Conservation (phyloP, 192 early-diverging fungal genomes). For the Umbelopsis isabellina region DNA sequence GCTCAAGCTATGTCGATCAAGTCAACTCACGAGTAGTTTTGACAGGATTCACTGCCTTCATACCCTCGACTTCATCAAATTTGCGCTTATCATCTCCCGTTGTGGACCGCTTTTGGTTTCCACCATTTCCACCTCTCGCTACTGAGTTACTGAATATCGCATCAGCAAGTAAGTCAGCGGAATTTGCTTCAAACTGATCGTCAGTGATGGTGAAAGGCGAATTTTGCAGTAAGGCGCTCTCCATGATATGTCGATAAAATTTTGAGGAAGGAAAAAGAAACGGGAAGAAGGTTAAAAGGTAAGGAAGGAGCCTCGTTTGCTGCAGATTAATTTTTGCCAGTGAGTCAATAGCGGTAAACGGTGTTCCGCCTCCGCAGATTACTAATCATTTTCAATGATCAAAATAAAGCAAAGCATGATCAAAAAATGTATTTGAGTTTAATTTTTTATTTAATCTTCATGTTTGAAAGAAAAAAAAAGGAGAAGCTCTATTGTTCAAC, state of each 20-base stretch:
- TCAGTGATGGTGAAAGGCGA: conserved; percentile 20
- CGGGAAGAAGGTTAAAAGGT: neutral
- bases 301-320: neutral
- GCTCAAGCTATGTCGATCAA: neutral
- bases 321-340: neutral
- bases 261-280: conserved; percentile 16
- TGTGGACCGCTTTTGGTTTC: neutral
- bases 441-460: too few relatives aligned
- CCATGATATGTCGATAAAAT: conserved; percentile 9
- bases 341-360: neutral
- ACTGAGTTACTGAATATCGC: conserved; percentile 12
- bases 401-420: neutral
- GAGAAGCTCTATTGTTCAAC: too few relatives aligned
- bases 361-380: neutral
- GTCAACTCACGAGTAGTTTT: conserved; percentile 20
- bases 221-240: conserved; percentile 9
- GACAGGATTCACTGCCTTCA: neutral
- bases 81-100: conserved; percentile 12
- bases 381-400: conserved; percentile 5
- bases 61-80: conserved; percentile 12
- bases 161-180: conserved; percentile 3
- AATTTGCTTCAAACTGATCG: conserved; percentile 6
- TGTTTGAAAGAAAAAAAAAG: too few relatives aligned
- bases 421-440: too few relatives aligned
- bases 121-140: neutral